These are phyloP conservation scores for Solanum chacoense DNA, from an alignment of 305 asterid genomes.

Conservation along the genomic window DNA sequence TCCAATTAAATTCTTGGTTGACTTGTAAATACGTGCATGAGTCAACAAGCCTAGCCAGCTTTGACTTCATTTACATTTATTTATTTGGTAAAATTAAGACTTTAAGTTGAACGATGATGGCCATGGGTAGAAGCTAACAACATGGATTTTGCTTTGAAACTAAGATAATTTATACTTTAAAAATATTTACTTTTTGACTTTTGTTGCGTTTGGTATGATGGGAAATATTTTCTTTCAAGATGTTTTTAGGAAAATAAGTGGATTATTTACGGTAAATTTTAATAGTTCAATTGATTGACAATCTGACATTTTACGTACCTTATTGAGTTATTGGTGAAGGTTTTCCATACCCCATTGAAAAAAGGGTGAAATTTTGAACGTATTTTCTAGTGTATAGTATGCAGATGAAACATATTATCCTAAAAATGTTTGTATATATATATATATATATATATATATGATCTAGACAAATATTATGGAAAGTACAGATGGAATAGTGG, in stretches of 20 bases:
- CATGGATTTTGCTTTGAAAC: constrained; percentile 1
- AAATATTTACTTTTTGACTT: background rate
- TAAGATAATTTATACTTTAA: background rate
- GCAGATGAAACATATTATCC: background rate
- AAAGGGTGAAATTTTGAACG: background rate
- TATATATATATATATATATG: background rate
- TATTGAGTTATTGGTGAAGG: too few relatives aligned
- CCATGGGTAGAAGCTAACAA: background rate
- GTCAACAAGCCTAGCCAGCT: background rate
- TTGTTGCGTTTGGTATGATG: background rate
- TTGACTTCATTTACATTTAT: background rate
- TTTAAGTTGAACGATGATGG: background rate
- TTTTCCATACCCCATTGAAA: background rate
- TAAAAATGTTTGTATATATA: background rate
- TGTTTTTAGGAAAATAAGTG: background rate
- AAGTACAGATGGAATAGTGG: background rate
- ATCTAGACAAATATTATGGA: background rate
- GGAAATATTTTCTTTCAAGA: background rate
- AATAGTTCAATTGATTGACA: too few relatives aligned
- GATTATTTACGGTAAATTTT: background rate
- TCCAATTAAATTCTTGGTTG: background rate
- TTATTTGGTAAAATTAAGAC: background rate
- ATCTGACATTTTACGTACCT: too few relatives aligned
- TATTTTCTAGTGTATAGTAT: background rate
- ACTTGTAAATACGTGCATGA: background rate